Percentiles rank a stretch among this genome's conserved stretches.
Conservation (phyloP, 441 rosid species). For the Pelargonium cotyledonis region DNA sequence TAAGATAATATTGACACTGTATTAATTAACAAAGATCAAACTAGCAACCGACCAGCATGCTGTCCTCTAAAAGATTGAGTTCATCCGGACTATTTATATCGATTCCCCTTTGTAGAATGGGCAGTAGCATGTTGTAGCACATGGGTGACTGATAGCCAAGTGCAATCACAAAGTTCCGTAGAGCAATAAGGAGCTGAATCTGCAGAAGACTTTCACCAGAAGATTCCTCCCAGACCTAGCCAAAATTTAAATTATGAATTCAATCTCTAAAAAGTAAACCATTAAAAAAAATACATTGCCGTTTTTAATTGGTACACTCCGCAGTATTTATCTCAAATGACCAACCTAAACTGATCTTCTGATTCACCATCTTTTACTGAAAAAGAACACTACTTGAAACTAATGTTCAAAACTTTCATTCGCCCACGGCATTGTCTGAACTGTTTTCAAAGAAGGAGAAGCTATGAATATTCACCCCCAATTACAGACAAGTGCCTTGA, state of each 20-base stretch:
- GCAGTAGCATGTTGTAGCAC: slow-evolving; percentile 67
- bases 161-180: slow-evolving; percentile 80
- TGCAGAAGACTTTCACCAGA: slow-evolving; percentile 94
- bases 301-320: neutral
- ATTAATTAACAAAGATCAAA: slow-evolving; percentile 12
- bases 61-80: slow-evolving; percentile 91
- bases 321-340: slow-evolving; percentile 1
- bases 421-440: too few species aligned
- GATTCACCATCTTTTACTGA: too few species aligned
- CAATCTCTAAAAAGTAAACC: neutral
- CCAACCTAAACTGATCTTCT: too few species aligned
- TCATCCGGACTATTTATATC: slow-evolving; percentile 89
- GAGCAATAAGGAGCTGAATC: slow-evolving; percentile 95
- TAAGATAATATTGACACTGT: slow-evolving; percentile 18
- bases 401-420: too few species aligned
- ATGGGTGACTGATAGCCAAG: slow-evolving; percentile 83
- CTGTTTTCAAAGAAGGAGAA: too few species aligned
- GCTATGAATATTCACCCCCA: too few species aligned
- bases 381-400: too few species aligned
- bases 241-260: slow-evolving; percentile 14
- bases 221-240: slow-evolving; percentile 94
- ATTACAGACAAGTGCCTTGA: too few species aligned
- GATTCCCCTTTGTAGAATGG: slow-evolving; percentile 80
- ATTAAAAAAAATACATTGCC: neutral
- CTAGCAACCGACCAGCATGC: slow-evolving; percentile 65